Base-by-base conservation (phyloP, 192 early-diverging fungal species). In the Geranomyces michiganensis region DNA sequence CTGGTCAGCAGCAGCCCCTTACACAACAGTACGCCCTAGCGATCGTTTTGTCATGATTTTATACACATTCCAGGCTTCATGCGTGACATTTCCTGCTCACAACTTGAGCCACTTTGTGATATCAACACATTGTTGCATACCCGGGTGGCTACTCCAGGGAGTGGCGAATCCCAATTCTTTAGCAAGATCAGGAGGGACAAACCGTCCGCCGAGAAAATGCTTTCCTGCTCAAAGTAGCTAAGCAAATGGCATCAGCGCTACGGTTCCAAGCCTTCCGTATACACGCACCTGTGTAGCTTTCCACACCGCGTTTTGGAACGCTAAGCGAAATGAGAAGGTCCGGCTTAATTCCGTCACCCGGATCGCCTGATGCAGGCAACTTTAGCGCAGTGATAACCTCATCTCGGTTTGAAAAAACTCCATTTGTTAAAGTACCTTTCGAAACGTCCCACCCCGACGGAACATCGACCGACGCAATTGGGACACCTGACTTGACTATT, bases 361-460 rank as follows among this genome's bases (percentile, higher is more conserved):
- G 30, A 14, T 55, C 51, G 15, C 51, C 51, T 41, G 3, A 7
- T 41, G 36, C 5, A 10, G 5, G 36, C 36, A 41, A 41, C 5
- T 7, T 55, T 4, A 55, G 21, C 51, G 51, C n/a, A n/a, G n/a
- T n/a, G n/a, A n/a, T n/a, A n/a, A n/a, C n/a, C n/a, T n/a, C n/a
- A n/a, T n/a, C n/a, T n/a, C n/a, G n/a, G n/a, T n/a, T n/a, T n/a
- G n/a, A n/a, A n/a, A n/a, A n/a, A n/a, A n/a, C n/a, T n/a, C n/a
- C n/a, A 58, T 24, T 27, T 10, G 14, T 26, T 26, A 24, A 29
- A 3, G 17, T 32, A 60, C 58, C 58, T 33, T 60, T 60, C 30
- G 94, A 93, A 0, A 99, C 96, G 74, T 97, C 88, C 95, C 96
- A 99, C 14, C 93, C 95, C 17, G 91, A 92, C 14, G 97, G 97